Evolutionary conservation across 108 stramenopile species (phyloP).

Genomic region (Nitzschia sp.): DNA sequence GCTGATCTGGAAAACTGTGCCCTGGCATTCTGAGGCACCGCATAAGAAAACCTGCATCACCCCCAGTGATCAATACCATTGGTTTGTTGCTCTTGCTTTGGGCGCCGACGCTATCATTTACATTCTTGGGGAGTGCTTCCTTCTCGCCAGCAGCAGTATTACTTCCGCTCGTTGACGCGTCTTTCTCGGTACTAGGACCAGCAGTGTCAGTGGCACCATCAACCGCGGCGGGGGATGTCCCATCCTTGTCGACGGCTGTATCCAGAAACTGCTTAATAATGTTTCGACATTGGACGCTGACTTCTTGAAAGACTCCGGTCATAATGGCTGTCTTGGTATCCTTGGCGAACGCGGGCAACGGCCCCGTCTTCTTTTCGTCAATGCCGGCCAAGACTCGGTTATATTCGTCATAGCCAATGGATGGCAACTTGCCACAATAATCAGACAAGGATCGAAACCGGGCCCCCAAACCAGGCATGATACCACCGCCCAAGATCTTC

Average conservation of each 20-base stretch:
- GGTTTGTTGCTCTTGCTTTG: conserved; percentile 15
- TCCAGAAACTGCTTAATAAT: conserved; percentile 43
- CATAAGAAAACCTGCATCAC: conserved; percentile 56
- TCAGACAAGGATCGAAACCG: conserved; percentile 46
- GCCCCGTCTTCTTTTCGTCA: conserved; percentile 22
- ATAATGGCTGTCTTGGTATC: conserved; percentile 69
- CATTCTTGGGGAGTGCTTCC: neutral
- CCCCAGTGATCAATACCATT: conserved; percentile 57
- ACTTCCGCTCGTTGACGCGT: conserved; percentile 30
- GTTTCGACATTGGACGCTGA: conserved; percentile 47
- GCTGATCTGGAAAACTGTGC: neutral
- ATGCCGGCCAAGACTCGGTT: conserved; percentile 25
- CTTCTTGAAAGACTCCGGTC: conserved; percentile 47
- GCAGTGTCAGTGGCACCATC: conserved; percentile 1
- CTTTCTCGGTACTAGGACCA: conserved; percentile 3
- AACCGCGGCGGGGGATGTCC: conserved; percentile 7
- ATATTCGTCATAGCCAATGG: conserved; percentile 34
- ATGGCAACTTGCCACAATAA: conserved; percentile 56
- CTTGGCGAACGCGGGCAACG: conserved; percentile 48
- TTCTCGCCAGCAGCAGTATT: too few species aligned
- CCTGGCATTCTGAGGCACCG: conserved; percentile 28
- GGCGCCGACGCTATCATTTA: neutral
- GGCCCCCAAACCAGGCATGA: conserved; percentile 59
- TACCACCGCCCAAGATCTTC: conserved; percentile 75
- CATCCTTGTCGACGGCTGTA: conserved; percentile 8